Base-by-base conservation (phyloP, 441 rosid genomes). In the Cnidoscolus chayamansa region DNA sequence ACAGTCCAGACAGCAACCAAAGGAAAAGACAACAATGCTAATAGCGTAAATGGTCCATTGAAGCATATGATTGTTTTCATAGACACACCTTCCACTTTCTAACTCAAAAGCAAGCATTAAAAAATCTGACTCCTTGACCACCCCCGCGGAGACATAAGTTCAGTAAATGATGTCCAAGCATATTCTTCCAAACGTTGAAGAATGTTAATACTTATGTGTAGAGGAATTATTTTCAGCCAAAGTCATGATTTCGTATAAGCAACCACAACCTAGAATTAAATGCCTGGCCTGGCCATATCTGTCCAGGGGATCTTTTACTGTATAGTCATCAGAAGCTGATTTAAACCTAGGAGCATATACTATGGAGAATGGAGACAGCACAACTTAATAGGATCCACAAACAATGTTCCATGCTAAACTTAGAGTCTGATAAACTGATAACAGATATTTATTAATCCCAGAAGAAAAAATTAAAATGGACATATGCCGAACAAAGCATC, bases 321-420 rank as follows among this genome's bases (percentile, higher is more conserved):
- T 85, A 86, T 81, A 77, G 93, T 89, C 95, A 89, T 87, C 94
- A 71, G 72, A 90, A 88, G 88, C 92, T 91, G 86, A 81, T 65
- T 73, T 16, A 79, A 83, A 76, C 75, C 76, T 85, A 71, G 92
- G 97, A 93, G 95, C 87, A 81, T 63, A 73, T 77, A 81, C 77
- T 16, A 1, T 35, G 12, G 32, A 40, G 40, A 70, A 80, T 80
- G 86, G 90, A 81, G 65, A 70, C 86, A 77, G 67, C 90, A 86
- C 83, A 79, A 51, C 76, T 77, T 80, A 84, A 84, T 81, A 76
- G 83, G 79, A 84, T 70, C 88, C 91, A 84, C 76, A 84, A 88
- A 76, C 55, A 70, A 69, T 56, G 83, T 84, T 86, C 92, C 88
- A 63, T 50, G 17, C 50, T 73, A 19, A 59, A 60, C 35, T 12